A percentile compares a stretch with the other conserved stretches of the same genome.
These are phyloP conservation scores for Aspergillus felis DNA, from an alignment of 2,329 filamentous ascomycete genomes.

Conservation along the genomic window DNA sequence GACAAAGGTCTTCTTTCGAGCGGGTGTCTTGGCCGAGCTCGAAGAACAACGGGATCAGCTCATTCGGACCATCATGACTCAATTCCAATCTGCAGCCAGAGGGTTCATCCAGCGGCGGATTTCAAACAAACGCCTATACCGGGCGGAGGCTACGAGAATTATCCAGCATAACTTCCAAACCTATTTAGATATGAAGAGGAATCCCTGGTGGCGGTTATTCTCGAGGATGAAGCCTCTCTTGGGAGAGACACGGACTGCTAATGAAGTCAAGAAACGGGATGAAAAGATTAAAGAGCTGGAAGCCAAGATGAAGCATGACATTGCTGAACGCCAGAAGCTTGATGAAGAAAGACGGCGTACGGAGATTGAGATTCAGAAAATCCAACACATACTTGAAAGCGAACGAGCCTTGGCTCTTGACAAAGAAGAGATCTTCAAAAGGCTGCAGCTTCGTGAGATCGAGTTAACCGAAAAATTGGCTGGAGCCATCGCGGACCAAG, in stretches of 20 bases:
- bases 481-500: conserved; percentile 89
- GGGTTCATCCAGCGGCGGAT: conserved; percentile 85
- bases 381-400: conserved; percentile 92
- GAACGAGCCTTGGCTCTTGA: conserved; percentile 93
- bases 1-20: conserved; percentile 97
- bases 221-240: conserved; percentile 93
- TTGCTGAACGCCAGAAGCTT: conserved; percentile 68
- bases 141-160: conserved; percentile 88
- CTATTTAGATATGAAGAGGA: conserved; percentile 83
- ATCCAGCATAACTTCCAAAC: conserved; percentile 93
- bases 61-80: conserved; percentile 88
- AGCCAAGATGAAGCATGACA: conserved; percentile 74
- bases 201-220: conserved; percentile 96
- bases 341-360: conserved; percentile 89
- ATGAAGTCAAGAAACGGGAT: conserved; percentile 91
- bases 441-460: conserved; percentile 85
- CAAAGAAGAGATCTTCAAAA: conserved; percentile 98
- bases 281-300: conserved; percentile 88
- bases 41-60: conserved; percentile 92
- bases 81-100: conserved; percentile 87
- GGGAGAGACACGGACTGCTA: conserved; percentile 83
- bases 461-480: conserved; percentile 91
- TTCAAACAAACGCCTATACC: conserved; percentile 88
- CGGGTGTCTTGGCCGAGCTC: conserved; percentile 89
- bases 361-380: conserved; percentile 79